Percentiles rank a stretch among this genome's conserved stretches.
Conservation (phyloP, 2,329 filamentous ascomycete genomes). For the Ilyonectria robusta region DNA sequence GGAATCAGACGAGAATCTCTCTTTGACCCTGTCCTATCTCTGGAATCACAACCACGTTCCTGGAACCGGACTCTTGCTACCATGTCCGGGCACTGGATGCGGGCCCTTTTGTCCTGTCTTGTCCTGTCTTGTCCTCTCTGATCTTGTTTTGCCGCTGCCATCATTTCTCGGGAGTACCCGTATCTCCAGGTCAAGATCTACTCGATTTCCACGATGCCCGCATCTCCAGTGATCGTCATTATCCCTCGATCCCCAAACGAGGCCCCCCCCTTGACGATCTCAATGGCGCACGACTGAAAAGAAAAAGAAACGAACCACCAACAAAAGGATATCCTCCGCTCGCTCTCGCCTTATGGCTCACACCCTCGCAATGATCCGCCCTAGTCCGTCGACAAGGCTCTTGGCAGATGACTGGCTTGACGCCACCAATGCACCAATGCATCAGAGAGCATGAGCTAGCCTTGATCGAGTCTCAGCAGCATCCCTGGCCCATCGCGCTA, state of each 20-base stretch:
- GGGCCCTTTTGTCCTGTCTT: not conserved
- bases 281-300: not conserved
- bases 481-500: constrained; percentile 1
- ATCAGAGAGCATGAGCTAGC: constrained; percentile 5
- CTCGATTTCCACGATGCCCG: not conserved
- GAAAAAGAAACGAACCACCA: not conserved
- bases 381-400: not conserved
- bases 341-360: not conserved
- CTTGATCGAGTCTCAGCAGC: constrained; percentile 8
- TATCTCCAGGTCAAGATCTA: not conserved
- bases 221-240: not conserved
- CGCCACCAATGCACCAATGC: constrained; percentile 20
- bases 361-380: not conserved
- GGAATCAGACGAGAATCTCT: not conserved
- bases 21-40: not conserved
- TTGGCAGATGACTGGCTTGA: constrained; percentile 25
- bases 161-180: constrained; percentile 12
- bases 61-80: not conserved
- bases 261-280: not conserved
- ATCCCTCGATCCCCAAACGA: not conserved
- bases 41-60: not conserved
- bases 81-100: not conserved
- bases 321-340: not conserved
- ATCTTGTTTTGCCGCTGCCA: not conserved
- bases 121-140: not conserved